Conservation (phyloP, 768 basidiomycete species). For the Strobilomyces confusus region DNA sequence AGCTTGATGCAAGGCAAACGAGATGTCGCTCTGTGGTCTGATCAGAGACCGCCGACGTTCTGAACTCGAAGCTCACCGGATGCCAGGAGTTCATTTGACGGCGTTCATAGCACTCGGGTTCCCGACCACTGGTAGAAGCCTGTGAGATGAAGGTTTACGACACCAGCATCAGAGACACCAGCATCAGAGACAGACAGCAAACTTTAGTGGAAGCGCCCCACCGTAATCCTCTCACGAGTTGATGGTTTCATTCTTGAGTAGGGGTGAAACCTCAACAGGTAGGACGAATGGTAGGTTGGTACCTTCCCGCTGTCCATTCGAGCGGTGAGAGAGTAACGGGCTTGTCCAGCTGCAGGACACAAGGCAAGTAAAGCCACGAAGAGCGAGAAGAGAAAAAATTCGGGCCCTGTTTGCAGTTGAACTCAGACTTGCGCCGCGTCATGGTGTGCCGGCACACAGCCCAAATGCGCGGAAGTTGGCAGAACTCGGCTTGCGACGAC, state of each 20-base stretch:
- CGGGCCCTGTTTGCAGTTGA: constrained; percentile 14
- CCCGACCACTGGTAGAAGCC: constrained; percentile 5
- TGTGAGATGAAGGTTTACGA: constrained; percentile 13
- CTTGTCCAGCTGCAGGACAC: neutral
- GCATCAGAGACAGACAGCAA: neutral
- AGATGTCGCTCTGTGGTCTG: neutral
- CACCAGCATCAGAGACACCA: too few species aligned
- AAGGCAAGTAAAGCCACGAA: constrained; percentile 4
- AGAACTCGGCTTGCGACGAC: constrained; percentile 14
- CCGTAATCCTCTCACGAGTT: constrained; percentile 8
- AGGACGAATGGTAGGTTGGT: constrained; percentile 27
- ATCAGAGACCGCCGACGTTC: neutral
- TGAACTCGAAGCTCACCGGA: constrained; percentile 4
- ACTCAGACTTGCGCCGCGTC: constrained; percentile 9
- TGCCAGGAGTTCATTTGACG: neutral
- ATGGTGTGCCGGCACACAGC: constrained; percentile 22
- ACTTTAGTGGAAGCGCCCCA: constrained; percentile 8
- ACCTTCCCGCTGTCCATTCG: constrained; percentile 17
- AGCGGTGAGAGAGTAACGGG: neutral
- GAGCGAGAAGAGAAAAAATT: constrained; percentile 1
- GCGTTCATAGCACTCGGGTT: neutral
- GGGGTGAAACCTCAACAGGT: constrained; percentile 6
- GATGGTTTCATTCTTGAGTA: too few species aligned
- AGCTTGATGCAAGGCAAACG: constrained; percentile 1
- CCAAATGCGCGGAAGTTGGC: constrained; percentile 22